Conservation (phyloP, 257 asterid genomes). For the Henckelia pumila region DNA sequence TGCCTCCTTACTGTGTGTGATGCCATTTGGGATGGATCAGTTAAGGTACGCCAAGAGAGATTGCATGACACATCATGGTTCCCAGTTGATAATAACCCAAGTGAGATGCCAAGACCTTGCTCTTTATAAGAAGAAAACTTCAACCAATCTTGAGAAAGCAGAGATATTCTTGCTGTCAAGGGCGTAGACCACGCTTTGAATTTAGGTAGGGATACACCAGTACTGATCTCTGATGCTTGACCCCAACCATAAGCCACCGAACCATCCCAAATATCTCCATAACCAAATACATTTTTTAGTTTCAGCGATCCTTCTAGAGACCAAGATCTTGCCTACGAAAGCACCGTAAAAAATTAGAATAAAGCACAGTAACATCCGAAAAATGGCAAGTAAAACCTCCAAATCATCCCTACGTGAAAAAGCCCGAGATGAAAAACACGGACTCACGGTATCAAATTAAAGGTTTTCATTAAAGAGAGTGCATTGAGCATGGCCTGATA, state of each 20-base stretch:
- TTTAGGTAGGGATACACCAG: conserved; percentile 79
- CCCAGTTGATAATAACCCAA: conserved; percentile 59
- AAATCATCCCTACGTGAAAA: background rate
- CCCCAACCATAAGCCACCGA: conserved; percentile 86
- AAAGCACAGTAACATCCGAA: background rate
- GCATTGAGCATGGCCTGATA: background rate
- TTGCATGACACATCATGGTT: conserved; percentile 77
- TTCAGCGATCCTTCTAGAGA: conserved; percentile 67
- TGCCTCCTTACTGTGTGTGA: conserved; percentile 88
- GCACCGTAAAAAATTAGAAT: conserved; percentile 12
- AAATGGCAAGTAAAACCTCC: background rate
- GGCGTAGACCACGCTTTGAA: conserved; percentile 65
- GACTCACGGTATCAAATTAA: background rate
- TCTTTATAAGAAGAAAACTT: conserved; percentile 89
- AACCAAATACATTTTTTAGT: conserved; percentile 81
- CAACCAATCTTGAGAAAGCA: conserved; percentile 93
- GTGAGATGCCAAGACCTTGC: conserved; percentile 71
- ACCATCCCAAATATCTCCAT: conserved; percentile 95
- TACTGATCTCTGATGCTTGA: conserved; percentile 68
- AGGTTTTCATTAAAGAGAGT: background rate
- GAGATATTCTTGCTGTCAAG: conserved; percentile 61
- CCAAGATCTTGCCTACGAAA: conserved; percentile 83
- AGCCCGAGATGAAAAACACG: background rate
- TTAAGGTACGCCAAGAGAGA: conserved; percentile 82
- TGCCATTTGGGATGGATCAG: conserved; percentile 88